A percentile compares a stretch with the other conserved stretches of the same genome.
Evolutionary conservation across 2,329 filamentous ascomycete genomes (phyloP).

Genomic region (Aspergillus unguis): DNA sequence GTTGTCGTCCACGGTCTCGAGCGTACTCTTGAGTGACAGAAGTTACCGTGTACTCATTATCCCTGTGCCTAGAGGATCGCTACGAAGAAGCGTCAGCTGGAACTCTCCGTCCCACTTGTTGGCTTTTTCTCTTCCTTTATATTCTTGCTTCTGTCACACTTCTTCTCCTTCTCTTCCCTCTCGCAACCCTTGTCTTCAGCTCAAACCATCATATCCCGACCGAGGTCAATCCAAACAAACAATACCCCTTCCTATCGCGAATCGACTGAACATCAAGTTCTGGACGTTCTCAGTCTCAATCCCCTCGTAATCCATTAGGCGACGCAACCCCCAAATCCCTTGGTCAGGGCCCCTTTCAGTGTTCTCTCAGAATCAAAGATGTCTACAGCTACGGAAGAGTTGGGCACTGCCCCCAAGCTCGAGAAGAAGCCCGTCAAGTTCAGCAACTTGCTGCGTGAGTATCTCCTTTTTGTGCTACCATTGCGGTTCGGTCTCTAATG

Average conservation of each 20-base stretch:
- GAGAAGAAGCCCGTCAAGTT: conserved; percentile 99
- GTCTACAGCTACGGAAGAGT: conserved; percentile 48
- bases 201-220: neutral
- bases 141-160: neutral
- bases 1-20: neutral
- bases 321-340: conserved; percentile 90
- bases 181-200: conserved; percentile 8
- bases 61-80: conserved; percentile 2
- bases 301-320: conserved; percentile 46
- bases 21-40: conserved; percentile 4
- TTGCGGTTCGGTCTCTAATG: conserved; percentile 21
- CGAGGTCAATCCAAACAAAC: neutral
- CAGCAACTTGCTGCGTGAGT: conserved; percentile 83
- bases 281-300: conserved; percentile 6
- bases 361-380: conserved; percentile 56
- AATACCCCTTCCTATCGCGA: neutral
- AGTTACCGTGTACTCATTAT: conserved; percentile 12
- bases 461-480: neutral
- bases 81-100: conserved; percentile 2
- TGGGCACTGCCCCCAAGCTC: conserved; percentile 57
- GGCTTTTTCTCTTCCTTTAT: neutral
- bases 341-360: conserved; percentile 87
- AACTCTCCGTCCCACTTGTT: conserved; percentile 12
- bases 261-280: conserved; percentile 12
- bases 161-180: neutral